phyloP scores from a whole-genome alignment of 2,329 filamentous ascomycete genomes.

The Macrophomina tecta region DNA sequence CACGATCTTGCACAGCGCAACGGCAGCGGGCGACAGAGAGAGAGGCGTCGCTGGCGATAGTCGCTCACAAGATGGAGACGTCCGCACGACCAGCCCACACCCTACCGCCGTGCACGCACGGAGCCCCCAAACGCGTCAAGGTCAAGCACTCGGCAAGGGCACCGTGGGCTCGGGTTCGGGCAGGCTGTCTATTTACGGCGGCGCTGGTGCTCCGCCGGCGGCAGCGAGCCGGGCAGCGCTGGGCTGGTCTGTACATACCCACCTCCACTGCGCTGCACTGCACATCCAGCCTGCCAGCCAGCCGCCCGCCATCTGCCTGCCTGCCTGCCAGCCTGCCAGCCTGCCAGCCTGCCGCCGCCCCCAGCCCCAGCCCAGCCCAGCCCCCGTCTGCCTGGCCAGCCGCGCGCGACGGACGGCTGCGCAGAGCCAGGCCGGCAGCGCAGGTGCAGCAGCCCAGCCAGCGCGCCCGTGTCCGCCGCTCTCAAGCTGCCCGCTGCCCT shows the following conservation, averaged over 20 bases:
- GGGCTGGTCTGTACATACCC: too few relatives aligned
- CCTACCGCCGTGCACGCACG: conserved; percentile 17
- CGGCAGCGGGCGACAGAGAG: conserved; percentile 5
- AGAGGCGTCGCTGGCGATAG: conserved; percentile 22
- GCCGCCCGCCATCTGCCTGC: background rate
- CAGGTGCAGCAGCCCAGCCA: background rate
- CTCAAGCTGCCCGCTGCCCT: background rate
- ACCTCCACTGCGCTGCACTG: too few relatives aligned
- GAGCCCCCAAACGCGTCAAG: conserved; percentile 22
- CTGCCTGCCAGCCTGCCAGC: background rate
- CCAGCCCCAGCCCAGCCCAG: background rate
- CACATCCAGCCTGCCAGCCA: too few relatives aligned
- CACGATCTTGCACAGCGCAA: conserved; percentile 10
- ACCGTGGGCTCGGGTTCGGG: conserved; percentile 4
- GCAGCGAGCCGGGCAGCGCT: background rate
- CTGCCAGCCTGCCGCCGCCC: background rate
- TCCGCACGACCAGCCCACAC: conserved; percentile 16
- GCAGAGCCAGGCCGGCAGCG: too few relatives aligned
- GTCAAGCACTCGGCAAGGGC: conserved; percentile 21
- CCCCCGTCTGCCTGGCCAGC: too few relatives aligned
- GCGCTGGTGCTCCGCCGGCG: background rate
- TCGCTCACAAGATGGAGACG: conserved; percentile 22
- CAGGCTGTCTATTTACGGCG: conserved; percentile 22
- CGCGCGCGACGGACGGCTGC: too few relatives aligned
- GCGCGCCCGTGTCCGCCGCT: background rate